Percentiles rank a stretch among this genome's conserved stretches.
phyloP scores from a whole-genome alignment of 257 asterid species.

The Hygrophila difformis region DNA sequence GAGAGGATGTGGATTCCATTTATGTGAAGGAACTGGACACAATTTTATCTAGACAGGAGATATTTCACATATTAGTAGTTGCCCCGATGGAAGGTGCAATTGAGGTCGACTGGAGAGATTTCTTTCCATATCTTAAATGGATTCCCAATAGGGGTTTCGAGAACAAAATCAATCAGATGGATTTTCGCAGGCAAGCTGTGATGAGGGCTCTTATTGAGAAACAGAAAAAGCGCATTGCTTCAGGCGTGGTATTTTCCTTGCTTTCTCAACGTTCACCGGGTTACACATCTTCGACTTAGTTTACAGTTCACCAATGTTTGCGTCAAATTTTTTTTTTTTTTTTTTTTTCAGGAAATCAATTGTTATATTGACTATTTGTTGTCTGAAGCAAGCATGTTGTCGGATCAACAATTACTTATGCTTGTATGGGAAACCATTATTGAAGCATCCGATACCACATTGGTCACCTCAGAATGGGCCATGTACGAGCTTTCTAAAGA shows the following conservation, averaged over 20 bases:
- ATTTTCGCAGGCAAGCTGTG: slow-evolving; percentile 40
- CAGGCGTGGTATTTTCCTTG: slow-evolving; percentile 54
- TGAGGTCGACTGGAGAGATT: slow-evolving; percentile 97
- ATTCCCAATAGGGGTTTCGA: slow-evolving; percentile 63
- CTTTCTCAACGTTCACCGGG: background rate
- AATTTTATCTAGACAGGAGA: slow-evolving; percentile 39
- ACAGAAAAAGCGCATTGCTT: slow-evolving; percentile 46
- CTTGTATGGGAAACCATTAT: slow-evolving; percentile 79
- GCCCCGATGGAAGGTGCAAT: slow-evolving; percentile 83
- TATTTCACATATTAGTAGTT: slow-evolving; percentile 49
- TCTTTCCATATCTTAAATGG: slow-evolving; percentile 81
- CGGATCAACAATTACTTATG: slow-evolving; percentile 63
- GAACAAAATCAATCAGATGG: slow-evolving; percentile 32
- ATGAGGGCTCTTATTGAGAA: slow-evolving; percentile 57
- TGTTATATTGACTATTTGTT: slow-evolving; percentile 62
- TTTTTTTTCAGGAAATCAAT: slow-evolving; percentile 37
- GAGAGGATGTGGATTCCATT: slow-evolving; percentile 52
- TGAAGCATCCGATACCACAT: slow-evolving; percentile 75
- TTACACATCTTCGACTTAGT: background rate
- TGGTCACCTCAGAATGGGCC: slow-evolving; percentile 82
- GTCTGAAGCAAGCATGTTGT: slow-evolving; percentile 44
- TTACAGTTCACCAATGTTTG: background rate
- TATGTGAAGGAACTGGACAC: slow-evolving; percentile 52
- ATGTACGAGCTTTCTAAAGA: slow-evolving; percentile 78
- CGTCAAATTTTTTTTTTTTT: too few relatives aligned